Evolutionary conservation across 208 protist genomes (phyloP), one percentile per base, ranked within the genome.

Genomic region (Borovskyia barvae): DNA sequence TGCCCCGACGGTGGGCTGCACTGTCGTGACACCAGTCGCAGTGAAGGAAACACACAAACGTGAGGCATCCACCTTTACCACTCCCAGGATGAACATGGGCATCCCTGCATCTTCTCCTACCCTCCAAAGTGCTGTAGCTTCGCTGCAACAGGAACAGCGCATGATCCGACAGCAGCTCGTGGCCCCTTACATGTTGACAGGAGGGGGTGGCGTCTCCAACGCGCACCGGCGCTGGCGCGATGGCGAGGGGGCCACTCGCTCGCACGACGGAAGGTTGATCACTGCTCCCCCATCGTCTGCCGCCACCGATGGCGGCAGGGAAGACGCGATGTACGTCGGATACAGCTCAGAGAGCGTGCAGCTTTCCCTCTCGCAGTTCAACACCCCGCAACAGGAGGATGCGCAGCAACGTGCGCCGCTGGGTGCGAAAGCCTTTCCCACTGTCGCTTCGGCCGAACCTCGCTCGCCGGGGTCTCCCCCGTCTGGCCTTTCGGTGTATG

Each of bases 291-390:
- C 39, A 28, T 17, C 39, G 36, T 25, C 32, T 22, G 46, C 29
- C 4, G 19, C 35, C 3, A 25, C 20, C 19, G 20, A 5, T 14
- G 42, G 22, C 41, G 19, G 25, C 17, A 30, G 37, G 5, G 37
- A n/a, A 3, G 40, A 49, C 3, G n/a, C 54, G 0, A 6, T 41
- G 29, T 70, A 70, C 54, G 43, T 63, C 43, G 63, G 63, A 37
- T 70, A 56, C 32, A 70, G 53, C 33, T 42, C 54, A 12, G 63
- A 62, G 29, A 70, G 54, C 56, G 39, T 70, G 15, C 54, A 70
- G 47, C 63, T 58, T 9, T 69, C 52, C 12, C n/a, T 19, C 5
- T 47, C 53, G 0, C 53, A 62, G 22, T 22, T 29, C 14, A 30
- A 39, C 2, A 0, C 36, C 0, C 12, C 24, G 29, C 26, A 47